These are phyloP conservation scores for Aspergillus sp. DNA, from an alignment of 2,329 filamentous ascomycete species.

Conservation along the genomic window DNA sequence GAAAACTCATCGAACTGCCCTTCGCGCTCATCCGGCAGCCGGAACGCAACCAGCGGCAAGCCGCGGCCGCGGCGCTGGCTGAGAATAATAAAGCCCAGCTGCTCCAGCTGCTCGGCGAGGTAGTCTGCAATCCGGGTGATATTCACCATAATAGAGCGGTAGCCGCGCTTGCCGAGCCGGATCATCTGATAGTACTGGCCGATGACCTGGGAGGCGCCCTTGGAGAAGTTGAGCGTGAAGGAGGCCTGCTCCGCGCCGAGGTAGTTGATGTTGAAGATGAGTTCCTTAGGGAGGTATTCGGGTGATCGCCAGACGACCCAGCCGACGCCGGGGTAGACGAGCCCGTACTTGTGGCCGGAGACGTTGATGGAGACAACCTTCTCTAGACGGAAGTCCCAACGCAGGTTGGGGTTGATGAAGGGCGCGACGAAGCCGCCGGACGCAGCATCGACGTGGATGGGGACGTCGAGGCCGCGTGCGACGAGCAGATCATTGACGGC, in stretches of 20 bases:
- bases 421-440: conserved; percentile 91
- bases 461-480: conserved; percentile 70
- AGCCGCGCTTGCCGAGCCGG: conserved; percentile 87
- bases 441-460: conserved; percentile 92
- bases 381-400: conserved; percentile 89
- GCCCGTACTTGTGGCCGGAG: conserved; percentile 83
- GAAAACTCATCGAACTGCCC: conserved; percentile 71
- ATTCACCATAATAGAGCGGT: conserved; percentile 91
- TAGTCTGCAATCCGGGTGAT: conserved; percentile 88
- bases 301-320: conserved; percentile 88
- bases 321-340: conserved; percentile 85
- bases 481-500: conserved; percentile 83
- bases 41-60: conserved; percentile 86
- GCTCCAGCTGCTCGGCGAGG: conserved; percentile 68
- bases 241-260: conserved; percentile 92
- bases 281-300: conserved; percentile 80
- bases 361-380: conserved; percentile 93
- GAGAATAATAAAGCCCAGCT: conserved; percentile 83
- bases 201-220: conserved; percentile 90
- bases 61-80: conserved; percentile 73
- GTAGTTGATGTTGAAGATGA: conserved; percentile 99
- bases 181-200: conserved; percentile 98
- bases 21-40: conserved; percentile 58
- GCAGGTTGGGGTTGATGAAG: conserved; percentile 77
- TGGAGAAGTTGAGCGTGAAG: conserved; percentile 96